phyloP scores from a whole-genome alignment of 2,329 filamentous ascomycete species.

The Tolypocladium album region DNA sequence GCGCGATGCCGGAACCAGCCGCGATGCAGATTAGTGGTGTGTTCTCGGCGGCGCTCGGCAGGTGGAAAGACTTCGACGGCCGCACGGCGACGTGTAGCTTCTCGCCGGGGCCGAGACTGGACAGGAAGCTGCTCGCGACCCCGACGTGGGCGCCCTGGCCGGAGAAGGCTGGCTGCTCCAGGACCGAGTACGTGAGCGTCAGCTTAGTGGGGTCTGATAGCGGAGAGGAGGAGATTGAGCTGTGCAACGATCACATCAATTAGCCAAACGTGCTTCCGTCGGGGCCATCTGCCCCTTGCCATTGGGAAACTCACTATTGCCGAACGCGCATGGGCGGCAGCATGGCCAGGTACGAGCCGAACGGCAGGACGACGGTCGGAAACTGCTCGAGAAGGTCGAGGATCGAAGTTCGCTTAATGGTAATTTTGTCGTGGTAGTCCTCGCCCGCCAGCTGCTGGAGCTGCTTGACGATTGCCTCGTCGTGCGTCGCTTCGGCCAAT shows the following conservation, averaged over 20 bases:
- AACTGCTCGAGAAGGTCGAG: slow-evolving; percentile 61
- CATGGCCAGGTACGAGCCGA: slow-evolving; percentile 59
- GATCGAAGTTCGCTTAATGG: slow-evolving; percentile 48
- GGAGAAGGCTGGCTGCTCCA: slow-evolving; percentile 43
- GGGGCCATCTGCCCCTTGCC: not conserved
- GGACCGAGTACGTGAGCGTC: slow-evolving; percentile 58
- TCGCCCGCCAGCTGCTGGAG: slow-evolving; percentile 37
- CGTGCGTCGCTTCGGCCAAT: slow-evolving; percentile 35
- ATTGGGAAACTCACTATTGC: slow-evolving; percentile 42
- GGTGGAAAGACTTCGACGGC: slow-evolving; percentile 33
- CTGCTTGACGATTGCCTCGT: slow-evolving; percentile 29
- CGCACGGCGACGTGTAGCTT: slow-evolving; percentile 39
- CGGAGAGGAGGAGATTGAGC: slow-evolving; percentile 65
- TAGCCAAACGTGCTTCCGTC: not conserved
- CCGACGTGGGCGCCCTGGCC: slow-evolving; percentile 42
- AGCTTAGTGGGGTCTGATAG: slow-evolving; percentile 44
- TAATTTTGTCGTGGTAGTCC: slow-evolving; percentile 35
- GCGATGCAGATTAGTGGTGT: slow-evolving; percentile 40
- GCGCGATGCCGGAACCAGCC: slow-evolving; percentile 47
- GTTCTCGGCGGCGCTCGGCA: slow-evolving; percentile 31
- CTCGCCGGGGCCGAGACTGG: slow-evolving; percentile 32
- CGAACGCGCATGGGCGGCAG: slow-evolving; percentile 67
- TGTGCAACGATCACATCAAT: slow-evolving; percentile 5
- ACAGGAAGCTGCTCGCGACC: slow-evolving; percentile 51
- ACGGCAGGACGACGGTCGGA: slow-evolving; percentile 45